phyloP scores from a whole-genome alignment of 108 stramenopile genomes.

The Nitzschia sp. region DNA sequence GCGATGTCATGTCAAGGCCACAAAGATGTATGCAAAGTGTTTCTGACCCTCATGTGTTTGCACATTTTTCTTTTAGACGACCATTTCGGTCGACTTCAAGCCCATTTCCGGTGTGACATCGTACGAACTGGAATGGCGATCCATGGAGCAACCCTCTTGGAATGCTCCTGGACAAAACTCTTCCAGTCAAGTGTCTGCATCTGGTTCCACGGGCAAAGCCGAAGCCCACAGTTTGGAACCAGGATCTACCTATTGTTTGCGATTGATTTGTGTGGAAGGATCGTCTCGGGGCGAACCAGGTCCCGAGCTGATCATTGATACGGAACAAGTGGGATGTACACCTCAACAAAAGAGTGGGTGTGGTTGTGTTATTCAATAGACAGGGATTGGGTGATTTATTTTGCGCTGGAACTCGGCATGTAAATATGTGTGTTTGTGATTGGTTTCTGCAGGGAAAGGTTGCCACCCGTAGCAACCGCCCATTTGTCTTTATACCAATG shows the following conservation, averaged over 20 bases:
- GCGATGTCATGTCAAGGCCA: too few species aligned
- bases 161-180: slow-evolving; percentile 12
- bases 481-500: too few species aligned
- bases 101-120: slow-evolving; percentile 22
- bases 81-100: slow-evolving; percentile 46
- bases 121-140: slow-evolving; percentile 49
- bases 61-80: slow-evolving; percentile 26
- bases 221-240: slow-evolving; percentile 40
- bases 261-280: slow-evolving; percentile 28
- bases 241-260: slow-evolving; percentile 55
- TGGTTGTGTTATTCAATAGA: slow-evolving; percentile 39
- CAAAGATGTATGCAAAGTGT: not conserved
- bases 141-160: slow-evolving; percentile 11
- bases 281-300: slow-evolving; percentile 42
- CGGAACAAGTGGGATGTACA: slow-evolving; percentile 67
- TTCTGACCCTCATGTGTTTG: not conserved
- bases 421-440: too few species aligned
- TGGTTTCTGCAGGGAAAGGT: too few species aligned
- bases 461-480: too few species aligned
- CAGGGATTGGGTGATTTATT: too few species aligned
- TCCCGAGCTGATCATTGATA: slow-evolving; percentile 54
- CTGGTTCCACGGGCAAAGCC: slow-evolving; percentile 24
- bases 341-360: slow-evolving; percentile 39
- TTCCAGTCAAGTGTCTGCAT: not conserved
- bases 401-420: too few species aligned